Evolutionary conservation across 352 stramenopile genomes (phyloP), one percentile per base, ranked within the genome.

Genomic region (Globisporangium lucens): DNA sequence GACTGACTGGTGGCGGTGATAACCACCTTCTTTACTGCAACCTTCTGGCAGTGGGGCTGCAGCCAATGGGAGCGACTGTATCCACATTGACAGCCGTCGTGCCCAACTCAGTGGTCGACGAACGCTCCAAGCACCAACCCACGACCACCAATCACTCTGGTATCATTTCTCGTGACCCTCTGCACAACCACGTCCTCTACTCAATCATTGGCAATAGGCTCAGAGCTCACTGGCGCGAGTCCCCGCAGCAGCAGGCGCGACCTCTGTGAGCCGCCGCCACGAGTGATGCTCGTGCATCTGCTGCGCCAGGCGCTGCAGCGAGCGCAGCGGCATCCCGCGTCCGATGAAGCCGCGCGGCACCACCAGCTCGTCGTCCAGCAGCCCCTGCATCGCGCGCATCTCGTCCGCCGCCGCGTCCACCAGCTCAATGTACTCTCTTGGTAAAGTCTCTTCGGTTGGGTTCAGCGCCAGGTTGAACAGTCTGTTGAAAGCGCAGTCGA

Each of bases 391-490:
- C 12, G 61, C 70, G 22, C 83, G 73, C 33, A 91, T 72, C 46
- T 72, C 53, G 6, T 51, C 30, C 6, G 77, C 67, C 2, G 83
- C 83, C 1, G 74, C 70, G 2, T 57, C 56, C 5, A 90, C 58
- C 52, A 82, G 67, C 13, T 66, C 30, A 29, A 75, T 65, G 60
- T 89, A 81, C 15, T 89, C 76, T 5, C 63, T 62, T 4, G 79
- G 70, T 29, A 91, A 80, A 20, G 75, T 66, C 38, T 85, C 72
- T 41, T 89, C 72, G 12, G 77, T 65, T 15, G 83, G 83, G 63
- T 89, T 89, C n/a, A 91, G 67, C 47, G 75, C 79, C 49, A 83
- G 75, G 30, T 79, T 56, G 15, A 91, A 59, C n/a, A 89, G 78
- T 12, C 82, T 90, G 22, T 15, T 13, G 15, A 36, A 30, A 3